Evolutionary conservation across 2,329 filamentous ascomycete genomes (phyloP).

Genomic region (Stagonosporopsis chrysanthemi): DNA sequence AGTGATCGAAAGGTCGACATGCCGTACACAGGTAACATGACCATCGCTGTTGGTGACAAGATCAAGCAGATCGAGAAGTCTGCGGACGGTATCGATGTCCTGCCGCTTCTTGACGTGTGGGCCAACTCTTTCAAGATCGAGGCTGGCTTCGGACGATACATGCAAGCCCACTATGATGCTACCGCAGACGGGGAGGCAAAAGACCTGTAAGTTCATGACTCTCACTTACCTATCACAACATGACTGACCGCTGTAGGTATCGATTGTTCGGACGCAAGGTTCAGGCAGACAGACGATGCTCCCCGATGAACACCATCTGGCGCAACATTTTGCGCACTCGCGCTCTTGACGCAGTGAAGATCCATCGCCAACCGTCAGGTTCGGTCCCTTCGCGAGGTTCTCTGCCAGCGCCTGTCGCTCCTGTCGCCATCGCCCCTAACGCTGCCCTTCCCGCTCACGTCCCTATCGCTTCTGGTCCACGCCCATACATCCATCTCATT

Average conservation of each 20-base stretch:
- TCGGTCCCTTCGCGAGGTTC: background rate
- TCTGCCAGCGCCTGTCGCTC: background rate
- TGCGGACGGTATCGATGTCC: constrained; percentile 29
- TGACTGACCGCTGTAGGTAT: constrained; percentile 25
- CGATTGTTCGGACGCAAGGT: constrained; percentile 42
- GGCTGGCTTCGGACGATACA: constrained; percentile 41
- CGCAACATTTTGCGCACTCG: constrained; percentile 31
- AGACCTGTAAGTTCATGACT: constrained; percentile 33
- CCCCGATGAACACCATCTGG: constrained; percentile 35
- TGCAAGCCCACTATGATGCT: constrained; percentile 21
- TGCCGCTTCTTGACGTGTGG: constrained; percentile 38
- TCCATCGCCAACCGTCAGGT: constrained; percentile 27
- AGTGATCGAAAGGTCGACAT: constrained; percentile 19
- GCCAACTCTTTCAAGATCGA: constrained; percentile 39
- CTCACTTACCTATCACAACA: no score
- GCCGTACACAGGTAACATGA: constrained; percentile 37
- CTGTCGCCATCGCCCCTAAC: background rate
- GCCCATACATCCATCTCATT: constrained; percentile 36
- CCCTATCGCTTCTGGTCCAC: background rate
- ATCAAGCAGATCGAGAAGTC: constrained; percentile 20
- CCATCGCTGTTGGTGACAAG: constrained; percentile 34
- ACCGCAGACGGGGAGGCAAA: constrained; percentile 42
- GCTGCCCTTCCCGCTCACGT: background rate
- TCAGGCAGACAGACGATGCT: constrained; percentile 28
- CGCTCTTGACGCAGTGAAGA: constrained; percentile 28